A percentile compares a stretch with the other conserved stretches of the same genome.
Conservation (phyloP, 2,329 filamentous ascomycete genomes). For the Colletotrichum lupini region DNA sequence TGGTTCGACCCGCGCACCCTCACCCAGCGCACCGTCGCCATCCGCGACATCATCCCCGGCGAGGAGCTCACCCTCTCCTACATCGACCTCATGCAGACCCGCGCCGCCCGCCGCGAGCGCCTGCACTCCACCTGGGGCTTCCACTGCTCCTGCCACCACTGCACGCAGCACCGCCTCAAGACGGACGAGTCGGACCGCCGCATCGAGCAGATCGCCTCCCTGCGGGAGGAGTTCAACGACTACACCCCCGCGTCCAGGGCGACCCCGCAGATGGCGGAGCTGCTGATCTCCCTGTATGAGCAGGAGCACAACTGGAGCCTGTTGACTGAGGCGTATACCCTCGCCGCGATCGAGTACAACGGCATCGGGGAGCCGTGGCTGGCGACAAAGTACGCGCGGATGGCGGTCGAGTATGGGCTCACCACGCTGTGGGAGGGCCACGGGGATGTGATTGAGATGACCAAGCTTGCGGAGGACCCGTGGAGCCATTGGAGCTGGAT, state of each 20-base stretch:
- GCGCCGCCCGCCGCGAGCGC: constrained; percentile 42
- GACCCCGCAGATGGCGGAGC: constrained; percentile 51
- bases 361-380: constrained; percentile 51
- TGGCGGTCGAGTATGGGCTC: constrained; percentile 51
- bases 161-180: constrained; percentile 43
- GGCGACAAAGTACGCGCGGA: constrained; percentile 49
- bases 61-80: constrained; percentile 58
- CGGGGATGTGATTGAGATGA: constrained; percentile 48
- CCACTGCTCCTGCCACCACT: constrained; percentile 52
- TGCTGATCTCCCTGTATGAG: constrained; percentile 51
- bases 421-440: constrained; percentile 36
- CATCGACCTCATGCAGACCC: constrained; percentile 49
- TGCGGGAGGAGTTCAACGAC: constrained; percentile 45
- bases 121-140: constrained; percentile 53
- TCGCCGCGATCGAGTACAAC: constrained; percentile 53
- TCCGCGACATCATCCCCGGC: constrained; percentile 51
- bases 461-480: constrained; percentile 45
- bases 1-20: constrained; percentile 51
- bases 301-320: constrained; percentile 51
- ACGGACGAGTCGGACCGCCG: constrained; percentile 49
- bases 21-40: constrained; percentile 51
- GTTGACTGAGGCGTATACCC: constrained; percentile 48
- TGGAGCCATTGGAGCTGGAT: constrained; percentile 54
- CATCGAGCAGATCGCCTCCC: constrained; percentile 47
- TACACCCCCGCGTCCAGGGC: constrained; percentile 43